Evolutionary conservation across 805 yeast species (phyloP), one percentile per base, ranked within the genome.

Genomic region (Wickerhamomyces chaumierensis): DNA sequence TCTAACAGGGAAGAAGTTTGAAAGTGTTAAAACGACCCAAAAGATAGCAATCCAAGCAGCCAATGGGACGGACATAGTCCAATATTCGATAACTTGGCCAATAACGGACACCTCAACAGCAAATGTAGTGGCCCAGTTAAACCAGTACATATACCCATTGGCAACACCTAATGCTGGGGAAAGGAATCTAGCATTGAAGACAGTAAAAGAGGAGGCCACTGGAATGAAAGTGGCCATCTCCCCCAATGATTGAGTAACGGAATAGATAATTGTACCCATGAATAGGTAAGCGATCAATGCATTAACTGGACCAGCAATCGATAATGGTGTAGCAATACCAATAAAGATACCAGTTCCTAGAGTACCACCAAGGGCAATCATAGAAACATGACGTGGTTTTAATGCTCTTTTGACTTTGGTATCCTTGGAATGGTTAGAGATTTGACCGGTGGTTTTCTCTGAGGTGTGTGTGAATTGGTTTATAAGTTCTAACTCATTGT

Each of bases 171-270:
- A 57, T 7, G 88, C 71, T 13, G 77, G 79, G 9, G 81, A 73
- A 23, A 80, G 57, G 63, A 79, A 81, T 47, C 81, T 64, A 6
- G 81, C 66, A 29, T 78, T 72, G 55, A 80, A 81, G 34, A 77
- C 82, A 23, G 82, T 72, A 60, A 80, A 78, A 0, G 85, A 77
- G 0, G 76, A 66, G 3, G 79, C 63, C 34, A 78, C 72, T 6
- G 88, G 88, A 16, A 81, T 75, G 48, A 72, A 78, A 15, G 87
- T 80, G 37, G 87, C 86, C 88, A 81, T 78, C 57, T 81, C 90
- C 51, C 87, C 88, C 39, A 81, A 61, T 2, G 81, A 70, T 54
- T 80, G 87, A 18, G 83, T 75, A 36, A 81, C 81, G 12, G 71
- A 67, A 47, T 66, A 78, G 1, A 78, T 83, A 37, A 81, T 56